phyloP scores from a whole-genome alignment of 2,329 filamentous ascomycete species.

The Colletotrichum kahawae region DNA sequence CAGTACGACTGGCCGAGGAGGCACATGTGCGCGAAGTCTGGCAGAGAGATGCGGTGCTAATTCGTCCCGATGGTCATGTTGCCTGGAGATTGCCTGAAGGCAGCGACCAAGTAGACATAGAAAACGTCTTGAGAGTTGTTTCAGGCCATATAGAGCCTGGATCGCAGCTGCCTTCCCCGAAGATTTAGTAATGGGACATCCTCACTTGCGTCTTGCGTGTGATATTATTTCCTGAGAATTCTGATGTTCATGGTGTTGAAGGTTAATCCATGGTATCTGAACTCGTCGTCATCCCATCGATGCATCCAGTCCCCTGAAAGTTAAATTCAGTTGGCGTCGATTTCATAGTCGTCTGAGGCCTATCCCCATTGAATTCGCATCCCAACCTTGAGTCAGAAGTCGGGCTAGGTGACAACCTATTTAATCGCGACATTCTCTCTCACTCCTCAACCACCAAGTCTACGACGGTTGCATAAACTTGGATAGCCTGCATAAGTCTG shows the following conservation, averaged over 20 bases:
- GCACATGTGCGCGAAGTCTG: neutral
- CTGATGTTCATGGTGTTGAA: rapidly evolving
- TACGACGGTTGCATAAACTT: neutral
- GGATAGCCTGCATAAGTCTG: neutral
- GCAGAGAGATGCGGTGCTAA: neutral
- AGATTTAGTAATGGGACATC: neutral
- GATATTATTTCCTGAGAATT: neutral
- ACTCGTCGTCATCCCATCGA: neutral
- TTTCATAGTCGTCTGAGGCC: neutral
- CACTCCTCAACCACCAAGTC: neutral
- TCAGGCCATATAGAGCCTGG: neutral
- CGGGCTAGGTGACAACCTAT: neutral
- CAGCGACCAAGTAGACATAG: neutral
- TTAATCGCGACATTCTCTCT: neutral
- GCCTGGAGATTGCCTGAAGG: neutral
- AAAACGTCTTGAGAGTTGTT: neutral
- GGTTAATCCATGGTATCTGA: neutral
- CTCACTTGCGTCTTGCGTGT: neutral
- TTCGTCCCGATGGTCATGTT: neutral
- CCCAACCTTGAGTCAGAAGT: neutral
- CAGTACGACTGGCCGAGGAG: neutral
- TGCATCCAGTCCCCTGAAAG: neutral
- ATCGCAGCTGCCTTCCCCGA: neutral
- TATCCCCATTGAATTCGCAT: neutral
- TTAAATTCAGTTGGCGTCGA: neutral